Conservation (phyloP, 129 eudicot genomes). For the Ambrosia artemisiifolia region DNA sequence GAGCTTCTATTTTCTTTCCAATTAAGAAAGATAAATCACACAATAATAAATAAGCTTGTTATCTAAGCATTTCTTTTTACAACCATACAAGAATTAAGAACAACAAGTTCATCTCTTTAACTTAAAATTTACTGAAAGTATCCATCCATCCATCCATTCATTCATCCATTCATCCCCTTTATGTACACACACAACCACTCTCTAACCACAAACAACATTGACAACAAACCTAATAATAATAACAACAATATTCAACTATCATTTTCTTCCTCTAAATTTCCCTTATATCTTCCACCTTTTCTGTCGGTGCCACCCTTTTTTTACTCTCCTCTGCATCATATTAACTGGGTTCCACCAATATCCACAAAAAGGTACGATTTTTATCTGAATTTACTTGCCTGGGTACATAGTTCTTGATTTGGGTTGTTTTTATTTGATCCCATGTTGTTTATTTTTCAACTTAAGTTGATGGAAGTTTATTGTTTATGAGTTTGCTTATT, state of each 20-base stretch:
- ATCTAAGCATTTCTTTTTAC: too few relatives aligned
- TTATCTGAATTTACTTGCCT: not conserved
- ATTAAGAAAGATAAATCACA: too few relatives aligned
- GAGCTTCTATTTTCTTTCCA: too few relatives aligned
- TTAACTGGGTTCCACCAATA: not conserved
- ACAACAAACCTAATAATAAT: slow-evolving; percentile 29
- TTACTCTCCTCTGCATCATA: slow-evolving; percentile 4
- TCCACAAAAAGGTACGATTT: slow-evolving; percentile 18
- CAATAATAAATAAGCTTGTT: too few relatives aligned
- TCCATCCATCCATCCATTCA: not conserved
- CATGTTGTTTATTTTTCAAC: not conserved
- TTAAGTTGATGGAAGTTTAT: not conserved
- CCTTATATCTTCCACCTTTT: not conserved
- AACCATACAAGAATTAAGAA: too few relatives aligned
- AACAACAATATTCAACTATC: slow-evolving; percentile 8
- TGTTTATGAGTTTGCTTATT: not conserved
- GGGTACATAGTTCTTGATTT: not conserved
- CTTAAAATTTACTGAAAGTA: slow-evolving; percentile 28
- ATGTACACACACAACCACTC: slow-evolving; percentile 13
- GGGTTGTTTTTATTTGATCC: not conserved
- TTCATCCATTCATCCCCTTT: slow-evolving; percentile 16
- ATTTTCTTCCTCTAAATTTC: not conserved
- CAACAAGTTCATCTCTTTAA: not conserved
- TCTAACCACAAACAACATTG: slow-evolving; percentile 22
- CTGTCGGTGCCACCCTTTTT: slow-evolving; percentile 11